These are phyloP conservation scores for Penicillium antarcticum DNA, from an alignment of 495 filamentous ascomycete genomes.

Conservation along the genomic window DNA sequence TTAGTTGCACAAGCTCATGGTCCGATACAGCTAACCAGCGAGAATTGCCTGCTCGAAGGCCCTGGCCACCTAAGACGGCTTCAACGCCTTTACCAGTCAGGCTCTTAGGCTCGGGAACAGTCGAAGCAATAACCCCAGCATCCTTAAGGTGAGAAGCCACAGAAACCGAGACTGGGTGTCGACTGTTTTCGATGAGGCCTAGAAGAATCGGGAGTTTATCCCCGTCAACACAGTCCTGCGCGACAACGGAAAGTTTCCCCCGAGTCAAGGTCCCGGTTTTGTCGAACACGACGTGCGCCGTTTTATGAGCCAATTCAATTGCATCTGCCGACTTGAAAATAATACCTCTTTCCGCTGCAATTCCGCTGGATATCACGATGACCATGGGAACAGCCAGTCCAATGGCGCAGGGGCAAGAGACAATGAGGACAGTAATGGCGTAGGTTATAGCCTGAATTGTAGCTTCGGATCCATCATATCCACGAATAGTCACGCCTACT, in stretches of 20 bases:
- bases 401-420: constrained; percentile 82
- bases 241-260: constrained; percentile 52
- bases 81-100: constrained; percentile 55
- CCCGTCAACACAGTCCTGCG: no score
- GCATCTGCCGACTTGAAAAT: constrained; percentile 65
- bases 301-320: constrained; percentile 61
- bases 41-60: constrained; percentile 59
- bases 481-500: constrained; percentile 47
- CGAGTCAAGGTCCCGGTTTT: constrained; percentile 78
- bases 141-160: constrained; percentile 47
- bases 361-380: constrained; percentile 64
- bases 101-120: constrained; percentile 39
- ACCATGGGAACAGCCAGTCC: constrained; percentile 82
- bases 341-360: constrained; percentile 63
- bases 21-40: constrained; percentile 57
- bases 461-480: constrained; percentile 43
- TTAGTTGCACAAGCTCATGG: constrained; percentile 36
- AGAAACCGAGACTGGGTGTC: constrained; percentile 68
- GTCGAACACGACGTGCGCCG: constrained; percentile 73
- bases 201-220: constrained; percentile 40
- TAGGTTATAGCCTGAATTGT: constrained; percentile 67
- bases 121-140: constrained; percentile 22
- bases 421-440: constrained; percentile 67
- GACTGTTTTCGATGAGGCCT: constrained; percentile 49
- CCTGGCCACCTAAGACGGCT: constrained; percentile 19